These are phyloP conservation scores for Aspergillus novoparasiticus DNA, from an alignment of 2,329 filamentous ascomycete species.

Conservation along the genomic window DNA sequence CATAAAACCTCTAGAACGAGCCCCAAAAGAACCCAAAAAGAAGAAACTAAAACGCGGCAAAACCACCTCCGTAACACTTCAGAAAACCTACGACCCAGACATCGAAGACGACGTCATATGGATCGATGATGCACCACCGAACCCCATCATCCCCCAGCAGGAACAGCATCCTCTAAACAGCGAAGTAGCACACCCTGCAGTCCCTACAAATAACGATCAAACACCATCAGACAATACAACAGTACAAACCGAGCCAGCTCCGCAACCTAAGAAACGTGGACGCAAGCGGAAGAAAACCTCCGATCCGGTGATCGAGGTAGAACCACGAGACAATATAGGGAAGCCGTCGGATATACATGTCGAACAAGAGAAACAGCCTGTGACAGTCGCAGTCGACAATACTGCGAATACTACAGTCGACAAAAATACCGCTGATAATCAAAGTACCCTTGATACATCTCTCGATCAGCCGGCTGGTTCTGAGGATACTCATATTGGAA, in stretches of 20 bases:
- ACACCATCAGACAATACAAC: not conserved
- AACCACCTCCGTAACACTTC: conserved; percentile 38
- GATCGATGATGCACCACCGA: conserved; percentile 35
- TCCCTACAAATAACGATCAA: not conserved
- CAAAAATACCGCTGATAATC: not conserved
- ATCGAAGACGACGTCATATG: conserved; percentile 47
- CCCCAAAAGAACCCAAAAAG: conserved; percentile 40
- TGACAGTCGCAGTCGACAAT: not conserved
- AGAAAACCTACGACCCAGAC: conserved; percentile 32
- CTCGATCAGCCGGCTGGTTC: not conserved
- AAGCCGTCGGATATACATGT: not conserved
- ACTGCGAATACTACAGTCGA: not conserved
- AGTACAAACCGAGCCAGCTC: not conserved
- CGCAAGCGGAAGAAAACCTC: conserved; percentile 43
- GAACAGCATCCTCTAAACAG: not conserved
- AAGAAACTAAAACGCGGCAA: conserved; percentile 49
- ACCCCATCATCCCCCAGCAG: conserved; percentile 3
- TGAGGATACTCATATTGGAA: not conserved
- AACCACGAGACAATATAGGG: conserved; percentile 12
- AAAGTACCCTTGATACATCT: not conserved
- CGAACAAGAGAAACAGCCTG: not conserved
- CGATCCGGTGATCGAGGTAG: conserved; percentile 26
- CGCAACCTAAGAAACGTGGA: conserved; percentile 45
- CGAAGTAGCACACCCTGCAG: not conserved
- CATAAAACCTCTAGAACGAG: not conserved